A percentile compares a stretch with the other conserved stretches of the same genome.
These are phyloP conservation scores for Acanthamoeba castellanii DNA, from an alignment of 208 protist genomes.

Conservation along the genomic window DNA sequence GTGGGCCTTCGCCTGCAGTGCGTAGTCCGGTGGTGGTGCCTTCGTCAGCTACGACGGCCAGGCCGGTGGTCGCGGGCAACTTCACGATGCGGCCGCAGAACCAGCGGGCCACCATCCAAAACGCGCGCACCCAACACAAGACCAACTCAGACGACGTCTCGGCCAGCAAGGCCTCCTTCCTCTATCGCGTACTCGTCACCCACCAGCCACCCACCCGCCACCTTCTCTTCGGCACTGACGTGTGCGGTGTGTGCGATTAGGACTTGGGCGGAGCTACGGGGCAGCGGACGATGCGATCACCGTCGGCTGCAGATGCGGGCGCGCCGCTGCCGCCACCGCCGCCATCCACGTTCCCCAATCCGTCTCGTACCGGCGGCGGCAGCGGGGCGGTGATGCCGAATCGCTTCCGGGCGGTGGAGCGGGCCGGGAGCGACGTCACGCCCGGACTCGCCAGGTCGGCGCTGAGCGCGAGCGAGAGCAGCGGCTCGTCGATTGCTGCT, in stretches of 20 bases:
- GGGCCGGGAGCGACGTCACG: not conserved
- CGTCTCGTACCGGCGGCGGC: no score
- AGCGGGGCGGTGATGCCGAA: not conserved
- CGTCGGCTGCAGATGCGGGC: not conserved
- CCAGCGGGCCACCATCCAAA: not conserved
- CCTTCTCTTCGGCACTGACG: not conserved
- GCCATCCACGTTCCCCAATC: not conserved
- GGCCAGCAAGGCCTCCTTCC: not conserved
- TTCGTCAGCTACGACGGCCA: not conserved
- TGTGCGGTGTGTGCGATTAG: not conserved
- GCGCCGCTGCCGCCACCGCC: no score
- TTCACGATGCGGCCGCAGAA: not conserved
- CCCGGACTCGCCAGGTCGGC: not conserved
- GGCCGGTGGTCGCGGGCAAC: no score
- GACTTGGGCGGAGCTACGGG: not conserved
- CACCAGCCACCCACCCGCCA: not conserved
- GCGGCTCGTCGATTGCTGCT: not conserved
- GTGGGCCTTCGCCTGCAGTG: not conserved
- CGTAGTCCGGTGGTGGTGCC: no score
- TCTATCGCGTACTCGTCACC: not conserved
- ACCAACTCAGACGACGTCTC: not conserved
- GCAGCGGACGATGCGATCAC: not conserved
- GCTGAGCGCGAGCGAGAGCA: not conserved
- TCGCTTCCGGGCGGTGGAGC: not conserved
- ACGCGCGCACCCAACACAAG: not conserved